Percentiles rank a stretch among this genome's conserved stretches.
Evolutionary conservation across 805 yeast genomes (phyloP).

Genomic region (Yamadazyma endophytica): DNA sequence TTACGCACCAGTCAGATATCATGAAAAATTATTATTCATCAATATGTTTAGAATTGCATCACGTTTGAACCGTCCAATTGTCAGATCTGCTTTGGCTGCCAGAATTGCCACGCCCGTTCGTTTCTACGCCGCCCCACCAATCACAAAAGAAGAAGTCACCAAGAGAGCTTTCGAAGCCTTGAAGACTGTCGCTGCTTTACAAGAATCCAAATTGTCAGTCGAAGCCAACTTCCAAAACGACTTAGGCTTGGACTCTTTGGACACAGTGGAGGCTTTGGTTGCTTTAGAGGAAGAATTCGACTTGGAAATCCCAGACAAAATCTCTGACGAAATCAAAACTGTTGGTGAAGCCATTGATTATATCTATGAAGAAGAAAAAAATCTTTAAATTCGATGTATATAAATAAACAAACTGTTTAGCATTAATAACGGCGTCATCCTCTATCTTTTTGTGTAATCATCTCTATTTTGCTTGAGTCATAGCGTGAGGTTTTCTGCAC

Average conservation of each 20-base stretch:
- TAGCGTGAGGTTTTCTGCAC: no score
- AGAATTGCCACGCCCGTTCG: constrained; percentile 31
- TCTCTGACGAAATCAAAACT: constrained; percentile 89
- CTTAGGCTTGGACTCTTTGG: constrained; percentile 88
- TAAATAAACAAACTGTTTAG: no score
- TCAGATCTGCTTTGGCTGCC: constrained; percentile 24
- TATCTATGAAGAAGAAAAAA: constrained; percentile 61
- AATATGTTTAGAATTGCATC: constrained; percentile 52
- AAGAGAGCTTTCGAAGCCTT: constrained; percentile 79
- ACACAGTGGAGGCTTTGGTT: constrained; percentile 91
- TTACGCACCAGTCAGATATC: no score
- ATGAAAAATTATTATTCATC: constrained; percentile 1
- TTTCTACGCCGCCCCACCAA: constrained; percentile 60
- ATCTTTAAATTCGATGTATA: constrained; percentile 18
- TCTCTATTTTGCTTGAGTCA: no score
- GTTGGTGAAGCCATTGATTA: constrained; percentile 91
- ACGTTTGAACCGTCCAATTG: constrained; percentile 28
- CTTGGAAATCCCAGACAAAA: constrained; percentile 81
- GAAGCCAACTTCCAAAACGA: constrained; percentile 61
- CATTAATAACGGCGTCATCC: no score
- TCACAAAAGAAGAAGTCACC: constrained; percentile 76
- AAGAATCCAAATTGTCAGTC: constrained; percentile 38
- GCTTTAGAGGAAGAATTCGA: constrained; percentile 90
- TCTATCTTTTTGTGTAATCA: no score
- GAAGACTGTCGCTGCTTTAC: constrained; percentile 47